Percentiles rank a stretch among this genome's conserved stretches.
These are phyloP conservation scores for Amanita fuliginea DNA, from an alignment of 768 basidiomycete genomes.

Conservation along the genomic window DNA sequence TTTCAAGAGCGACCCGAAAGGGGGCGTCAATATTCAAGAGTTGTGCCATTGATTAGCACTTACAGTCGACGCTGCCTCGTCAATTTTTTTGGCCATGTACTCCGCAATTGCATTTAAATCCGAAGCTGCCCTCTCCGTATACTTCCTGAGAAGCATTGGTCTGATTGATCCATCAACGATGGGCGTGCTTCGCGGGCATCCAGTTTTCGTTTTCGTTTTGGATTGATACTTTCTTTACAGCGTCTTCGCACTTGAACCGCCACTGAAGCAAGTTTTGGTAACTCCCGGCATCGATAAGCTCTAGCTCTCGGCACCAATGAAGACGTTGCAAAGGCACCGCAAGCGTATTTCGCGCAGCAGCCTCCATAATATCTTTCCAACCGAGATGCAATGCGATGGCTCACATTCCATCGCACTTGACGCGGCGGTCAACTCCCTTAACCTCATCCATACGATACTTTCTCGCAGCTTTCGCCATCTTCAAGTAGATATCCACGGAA, in stretches of 20 bases:
- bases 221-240: background rate
- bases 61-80: background rate
- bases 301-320: background rate
- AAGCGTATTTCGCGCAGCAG: background rate
- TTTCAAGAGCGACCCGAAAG: background rate
- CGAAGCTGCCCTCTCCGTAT: background rate
- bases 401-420: background rate
- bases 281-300: background rate
- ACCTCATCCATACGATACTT: slow-evolving; percentile 4
- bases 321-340: background rate
- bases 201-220: background rate
- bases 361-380: background rate
- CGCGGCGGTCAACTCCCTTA: background rate
- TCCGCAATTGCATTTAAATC: background rate
- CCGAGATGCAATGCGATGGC: background rate
- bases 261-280: background rate
- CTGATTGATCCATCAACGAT: background rate
- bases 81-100: background rate
- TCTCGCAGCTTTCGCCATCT: background rate
- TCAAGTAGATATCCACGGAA: background rate
- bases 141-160: background rate
- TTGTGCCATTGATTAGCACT: background rate
- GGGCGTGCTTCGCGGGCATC: background rate
- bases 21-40: background rate
- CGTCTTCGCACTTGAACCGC: background rate